These are phyloP conservation scores for Gonium pectorale DNA, from an alignment of 139 green algal species.

Conservation along the genomic window DNA sequence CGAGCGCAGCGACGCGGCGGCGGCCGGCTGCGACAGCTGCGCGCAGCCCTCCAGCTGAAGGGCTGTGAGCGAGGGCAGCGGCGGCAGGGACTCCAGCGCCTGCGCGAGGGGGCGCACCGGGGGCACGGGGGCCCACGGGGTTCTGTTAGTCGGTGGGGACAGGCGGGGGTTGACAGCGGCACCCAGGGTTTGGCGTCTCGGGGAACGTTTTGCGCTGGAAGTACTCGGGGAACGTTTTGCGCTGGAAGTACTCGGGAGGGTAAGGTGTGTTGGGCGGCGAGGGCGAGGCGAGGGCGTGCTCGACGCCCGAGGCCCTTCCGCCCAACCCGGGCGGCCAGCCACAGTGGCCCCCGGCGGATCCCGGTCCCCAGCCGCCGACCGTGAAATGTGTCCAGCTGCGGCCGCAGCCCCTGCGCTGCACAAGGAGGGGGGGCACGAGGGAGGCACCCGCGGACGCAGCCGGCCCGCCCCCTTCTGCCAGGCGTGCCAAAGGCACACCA, in stretches of 20 bases:
- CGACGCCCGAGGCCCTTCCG: too few species aligned
- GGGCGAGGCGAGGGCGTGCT: too few species aligned
- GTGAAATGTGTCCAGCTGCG: too few species aligned
- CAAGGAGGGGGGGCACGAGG: too few species aligned
- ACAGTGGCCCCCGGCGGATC: too few species aligned
- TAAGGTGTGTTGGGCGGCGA: too few species aligned
- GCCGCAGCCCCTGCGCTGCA: too few species aligned
- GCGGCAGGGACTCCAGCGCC: neutral
- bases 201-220: neutral
- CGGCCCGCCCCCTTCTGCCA: too few species aligned
- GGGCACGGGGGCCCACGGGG: neutral
- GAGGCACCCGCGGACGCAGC: too few species aligned
- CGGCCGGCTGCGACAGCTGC: neutral
- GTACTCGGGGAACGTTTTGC: neutral
- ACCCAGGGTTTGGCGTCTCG: neutral
- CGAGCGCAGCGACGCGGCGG: neutral
- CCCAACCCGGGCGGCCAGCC: too few species aligned
- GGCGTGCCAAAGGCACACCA: too few species aligned
- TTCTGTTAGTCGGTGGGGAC: neutral
- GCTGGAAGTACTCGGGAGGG: neutral
- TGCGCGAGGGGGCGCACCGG: neutral
- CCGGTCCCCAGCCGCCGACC: too few species aligned
- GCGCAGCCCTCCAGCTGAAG: conserved; percentile 28
- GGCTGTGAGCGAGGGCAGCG: conserved; percentile 10
- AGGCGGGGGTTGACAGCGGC: neutral